Evolutionary conservation across 805 yeast species (phyloP).

Genomic region (Saccharomycopsis synnaedendra): DNA sequence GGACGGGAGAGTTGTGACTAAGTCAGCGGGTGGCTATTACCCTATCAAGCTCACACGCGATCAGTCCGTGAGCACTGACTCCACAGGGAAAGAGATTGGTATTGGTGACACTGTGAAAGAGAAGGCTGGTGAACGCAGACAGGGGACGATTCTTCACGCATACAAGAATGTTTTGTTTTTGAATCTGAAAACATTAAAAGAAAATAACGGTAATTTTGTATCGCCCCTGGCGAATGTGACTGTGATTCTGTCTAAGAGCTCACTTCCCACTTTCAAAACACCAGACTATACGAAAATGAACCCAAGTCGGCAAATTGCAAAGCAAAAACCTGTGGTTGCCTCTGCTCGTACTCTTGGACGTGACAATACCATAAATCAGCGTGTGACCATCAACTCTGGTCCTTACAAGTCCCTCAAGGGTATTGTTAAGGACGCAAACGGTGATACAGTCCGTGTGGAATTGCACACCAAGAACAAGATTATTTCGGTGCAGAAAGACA

Average conservation of each 20-base stretch:
- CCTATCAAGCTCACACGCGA: constrained; percentile 44
- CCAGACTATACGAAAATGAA: constrained; percentile 78
- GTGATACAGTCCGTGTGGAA: constrained; percentile 83
- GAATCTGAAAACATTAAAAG: constrained; percentile 66
- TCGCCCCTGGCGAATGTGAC: constrained; percentile 64
- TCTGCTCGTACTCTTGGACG: constrained; percentile 54
- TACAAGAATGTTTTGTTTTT: constrained; percentile 72
- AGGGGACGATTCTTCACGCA: constrained; percentile 80
- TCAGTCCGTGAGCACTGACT: constrained; percentile 81
- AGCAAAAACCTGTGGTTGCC: constrained; percentile 35
- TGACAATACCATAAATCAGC: constrained; percentile 70
- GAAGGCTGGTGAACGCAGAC: constrained; percentile 68
- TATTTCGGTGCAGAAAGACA: constrained; percentile 71
- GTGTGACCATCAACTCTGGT: constrained; percentile 84
- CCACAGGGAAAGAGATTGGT: constrained; percentile 70
- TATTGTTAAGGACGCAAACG: constrained; percentile 87
- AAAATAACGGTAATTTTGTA: constrained; percentile 87
- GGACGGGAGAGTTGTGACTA: constrained; percentile 65
- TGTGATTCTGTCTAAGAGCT: constrained; percentile 78
- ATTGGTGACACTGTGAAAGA: constrained; percentile 94
- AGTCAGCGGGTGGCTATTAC: constrained; percentile 19
- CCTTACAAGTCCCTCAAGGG: constrained; percentile 90
- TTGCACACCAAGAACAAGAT: constrained; percentile 86
- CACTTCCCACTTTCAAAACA: constrained; percentile 40
- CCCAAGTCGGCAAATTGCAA: constrained; percentile 48